A percentile compares a stretch with the other conserved stretches of the same genome.
These are phyloP conservation scores for Aciculosporium take DNA, from an alignment of 2,329 filamentous ascomycete genomes.

Conservation along the genomic window DNA sequence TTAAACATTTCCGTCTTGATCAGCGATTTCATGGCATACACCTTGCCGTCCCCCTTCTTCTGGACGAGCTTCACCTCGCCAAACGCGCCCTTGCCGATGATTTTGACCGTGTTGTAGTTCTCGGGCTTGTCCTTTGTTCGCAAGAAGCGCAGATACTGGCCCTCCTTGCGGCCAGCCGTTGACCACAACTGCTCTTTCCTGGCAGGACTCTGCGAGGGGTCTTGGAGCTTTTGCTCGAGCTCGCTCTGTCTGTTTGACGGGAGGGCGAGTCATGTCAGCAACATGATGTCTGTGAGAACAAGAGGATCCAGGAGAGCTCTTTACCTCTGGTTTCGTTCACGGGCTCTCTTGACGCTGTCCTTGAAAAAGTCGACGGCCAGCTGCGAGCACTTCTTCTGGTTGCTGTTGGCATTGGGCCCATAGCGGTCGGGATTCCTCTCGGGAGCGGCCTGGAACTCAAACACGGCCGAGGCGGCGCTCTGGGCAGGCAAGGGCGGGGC, in stretches of 20 bases:
- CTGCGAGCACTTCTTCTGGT: conserved; percentile 56
- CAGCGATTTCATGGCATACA: conserved; percentile 95
- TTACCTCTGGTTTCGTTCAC: conserved; percentile 88
- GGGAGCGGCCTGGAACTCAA: conserved; percentile 64
- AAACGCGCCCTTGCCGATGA: conserved; percentile 97
- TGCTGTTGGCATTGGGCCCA: conserved; percentile 48
- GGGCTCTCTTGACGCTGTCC: conserved; percentile 90
- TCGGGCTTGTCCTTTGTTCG: conserved; percentile 84
- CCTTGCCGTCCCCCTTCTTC: conserved; percentile 89
- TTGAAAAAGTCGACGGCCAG: conserved; percentile 89
- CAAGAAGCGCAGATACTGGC: conserved; percentile 84
- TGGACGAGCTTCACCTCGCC: conserved; percentile 96
- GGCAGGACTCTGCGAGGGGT: conserved; percentile 57
- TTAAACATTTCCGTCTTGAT: conserved; percentile 99
- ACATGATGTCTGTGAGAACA: neutral
- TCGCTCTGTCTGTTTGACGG: conserved; percentile 62
- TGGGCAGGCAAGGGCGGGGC: conserved; percentile 51
- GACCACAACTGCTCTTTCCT: conserved; percentile 77
- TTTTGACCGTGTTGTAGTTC: conserved; percentile 93
- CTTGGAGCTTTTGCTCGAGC: conserved; percentile 71
- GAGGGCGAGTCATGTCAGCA: too few species aligned
- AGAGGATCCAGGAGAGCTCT: conserved; percentile 14
- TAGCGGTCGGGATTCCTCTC: conserved; percentile 63
- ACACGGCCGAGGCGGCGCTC: conserved; percentile 40
- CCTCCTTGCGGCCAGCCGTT: conserved; percentile 74